Evolutionary conservation across 179 eudicot species (phyloP).

Genomic region (Drosera spatulata): DNA sequence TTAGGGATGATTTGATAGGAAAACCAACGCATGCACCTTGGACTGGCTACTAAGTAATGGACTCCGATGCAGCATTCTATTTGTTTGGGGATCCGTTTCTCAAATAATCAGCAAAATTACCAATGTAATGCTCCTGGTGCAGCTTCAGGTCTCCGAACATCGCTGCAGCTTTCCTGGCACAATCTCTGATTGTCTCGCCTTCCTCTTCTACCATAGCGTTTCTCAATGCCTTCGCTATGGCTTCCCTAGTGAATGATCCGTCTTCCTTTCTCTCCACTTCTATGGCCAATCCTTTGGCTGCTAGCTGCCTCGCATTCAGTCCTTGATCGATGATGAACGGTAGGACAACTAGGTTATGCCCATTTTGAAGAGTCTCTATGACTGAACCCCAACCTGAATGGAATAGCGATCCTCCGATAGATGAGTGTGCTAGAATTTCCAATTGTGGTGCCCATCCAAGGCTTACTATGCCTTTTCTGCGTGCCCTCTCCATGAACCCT

Average conservation of each 20-base stretch:
- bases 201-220: constrained; percentile 19
- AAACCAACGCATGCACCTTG: no score
- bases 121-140: constrained; percentile 17
- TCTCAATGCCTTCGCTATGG: constrained; percentile 15
- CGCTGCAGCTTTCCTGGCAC: constrained; percentile 10
- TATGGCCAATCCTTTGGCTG: constrained; percentile 25
- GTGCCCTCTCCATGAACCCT: background rate
- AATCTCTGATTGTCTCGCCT: constrained; percentile 15
- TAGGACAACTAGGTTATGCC: constrained; percentile 13
- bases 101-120: constrained; percentile 19
- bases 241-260: constrained; percentile 18
- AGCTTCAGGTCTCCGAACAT: constrained; percentile 12
- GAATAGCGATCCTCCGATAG: constrained; percentile 6
- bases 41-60: no score
- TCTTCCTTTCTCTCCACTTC: constrained; percentile 29
- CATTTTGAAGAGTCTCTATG: constrained; percentile 11
- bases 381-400: constrained; percentile 15
- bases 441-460: constrained; percentile 6
- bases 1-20: no score
- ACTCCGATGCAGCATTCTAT: background rate
- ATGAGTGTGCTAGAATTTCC: constrained; percentile 3
- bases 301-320: constrained; percentile 16
- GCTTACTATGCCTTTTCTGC: background rate
- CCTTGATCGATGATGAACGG: constrained; percentile 15
- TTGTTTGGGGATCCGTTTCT: background rate